A percentile compares a stretch with the other conserved stretches of the same genome.
These are phyloP conservation scores for Stenogyne calaminthoides DNA, from an alignment of 305 asterid genomes.

Conservation along the genomic window DNA sequence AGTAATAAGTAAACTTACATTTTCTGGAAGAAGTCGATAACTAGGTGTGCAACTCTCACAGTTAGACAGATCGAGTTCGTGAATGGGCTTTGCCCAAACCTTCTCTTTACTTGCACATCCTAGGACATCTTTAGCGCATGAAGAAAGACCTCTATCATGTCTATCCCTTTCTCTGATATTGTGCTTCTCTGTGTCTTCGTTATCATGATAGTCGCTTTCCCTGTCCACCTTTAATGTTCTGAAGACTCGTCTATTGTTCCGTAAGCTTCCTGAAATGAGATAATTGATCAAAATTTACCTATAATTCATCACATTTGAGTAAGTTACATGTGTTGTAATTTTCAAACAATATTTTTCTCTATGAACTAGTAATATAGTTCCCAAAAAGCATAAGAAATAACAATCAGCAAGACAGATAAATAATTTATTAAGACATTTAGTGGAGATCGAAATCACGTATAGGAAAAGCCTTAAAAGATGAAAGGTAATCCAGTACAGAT, in stretches of 20 bases:
- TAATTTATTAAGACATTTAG: conserved; percentile 14
- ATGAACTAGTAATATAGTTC: conserved; percentile 2
- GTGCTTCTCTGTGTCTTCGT: conserved; percentile 61
- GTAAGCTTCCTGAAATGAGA: conserved; percentile 61
- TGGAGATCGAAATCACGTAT: conserved; percentile 17
- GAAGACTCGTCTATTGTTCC: conserved; percentile 55
- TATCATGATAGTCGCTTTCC: conserved; percentile 63
- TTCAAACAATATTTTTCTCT: conserved; percentile 8
- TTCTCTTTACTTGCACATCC: conserved; percentile 82
- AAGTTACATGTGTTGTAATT: conserved; percentile 10
- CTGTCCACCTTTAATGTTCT: conserved; percentile 56
- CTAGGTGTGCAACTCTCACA: conserved; percentile 95
- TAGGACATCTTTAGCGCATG: conserved; percentile 55
- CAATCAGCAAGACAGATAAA: conserved; percentile 35
- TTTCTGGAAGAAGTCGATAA: conserved; percentile 92
- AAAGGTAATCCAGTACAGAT: conserved; percentile 17
- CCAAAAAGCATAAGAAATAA: conserved; percentile 16
- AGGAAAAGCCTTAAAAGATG: conserved; percentile 26
- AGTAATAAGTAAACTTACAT: conserved; percentile 53
- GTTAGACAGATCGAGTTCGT: conserved; percentile 96
- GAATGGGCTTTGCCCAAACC: conserved; percentile 77
- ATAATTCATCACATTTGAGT: conserved; percentile 23
- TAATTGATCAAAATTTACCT: conserved; percentile 21
- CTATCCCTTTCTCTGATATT: conserved; percentile 71
- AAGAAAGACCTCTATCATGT: conserved; percentile 55